Evolutionary conservation across 805 yeast species (phyloP).

Genomic region (Wickerhamomyces subpelliculosus): DNA sequence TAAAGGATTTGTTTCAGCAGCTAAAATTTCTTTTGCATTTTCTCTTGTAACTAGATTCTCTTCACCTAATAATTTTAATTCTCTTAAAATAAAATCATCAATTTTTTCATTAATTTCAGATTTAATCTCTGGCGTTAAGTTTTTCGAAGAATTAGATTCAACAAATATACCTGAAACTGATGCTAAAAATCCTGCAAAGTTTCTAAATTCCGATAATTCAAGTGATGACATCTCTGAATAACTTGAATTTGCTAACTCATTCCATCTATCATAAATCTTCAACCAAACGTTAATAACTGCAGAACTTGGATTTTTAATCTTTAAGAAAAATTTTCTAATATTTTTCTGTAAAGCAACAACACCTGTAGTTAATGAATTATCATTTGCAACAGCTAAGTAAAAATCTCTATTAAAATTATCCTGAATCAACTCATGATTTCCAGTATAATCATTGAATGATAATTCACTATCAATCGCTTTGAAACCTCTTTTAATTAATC

Average conservation of each 20-base stretch:
- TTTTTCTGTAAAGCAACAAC: constrained; percentile 68
- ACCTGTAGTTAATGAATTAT: constrained; percentile 56
- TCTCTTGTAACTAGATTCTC: constrained; percentile 54
- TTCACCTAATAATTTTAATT: constrained; percentile 41
- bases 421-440: constrained; percentile 18
- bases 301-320: constrained; percentile 21
- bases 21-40: constrained; percentile 63
- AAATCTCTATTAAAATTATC: constrained; percentile 29
- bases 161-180: constrained; percentile 62
- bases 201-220: constrained; percentile 45
- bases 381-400: constrained; percentile 40
- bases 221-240: constrained; percentile 23
- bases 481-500: constrained; percentile 37
- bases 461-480: constrained; percentile 20
- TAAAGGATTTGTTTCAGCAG: constrained; percentile 56
- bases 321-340: constrained; percentile 35
- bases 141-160: constrained; percentile 12
- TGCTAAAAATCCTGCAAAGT: constrained; percentile 68
- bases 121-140: constrained; percentile 14
- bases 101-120: constrained; percentile 29
- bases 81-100: constrained; percentile 43
- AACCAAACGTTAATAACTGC: constrained; percentile 36
- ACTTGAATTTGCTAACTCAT: constrained; percentile 14
- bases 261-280: constrained; percentile 45
- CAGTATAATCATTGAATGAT: constrained; percentile 20